Base-by-base conservation (phyloP, 1,139 yeast genomes). In the Yamadazyma diospyri region DNA sequence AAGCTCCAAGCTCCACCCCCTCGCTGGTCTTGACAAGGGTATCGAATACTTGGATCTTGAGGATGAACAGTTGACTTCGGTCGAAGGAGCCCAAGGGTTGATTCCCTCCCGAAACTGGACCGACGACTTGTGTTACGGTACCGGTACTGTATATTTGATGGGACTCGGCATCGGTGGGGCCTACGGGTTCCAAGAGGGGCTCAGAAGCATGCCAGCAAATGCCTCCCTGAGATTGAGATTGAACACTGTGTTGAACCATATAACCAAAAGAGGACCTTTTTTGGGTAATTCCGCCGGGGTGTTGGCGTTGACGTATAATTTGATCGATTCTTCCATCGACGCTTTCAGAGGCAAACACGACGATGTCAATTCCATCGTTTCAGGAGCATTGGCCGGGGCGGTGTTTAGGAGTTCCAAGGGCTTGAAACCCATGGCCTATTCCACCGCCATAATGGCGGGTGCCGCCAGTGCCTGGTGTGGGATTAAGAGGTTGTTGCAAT, bases 71-170 rank as follows among this genome's bases (percentile, higher is more conserved):
- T 66, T 88, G 44, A 76, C 78, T 33, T 64, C 76, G 14, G 64
- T 85, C 50, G 94, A 88, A 51, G 96, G 96, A 26, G 78, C 95
- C 1, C 86, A 85, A 55, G 95, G 96, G 39, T 61, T 92, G 39
- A 76, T 92, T 47, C 97, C 98, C 23, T 84, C 94, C 23, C 82
- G 97, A 64, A 95, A 94, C 51, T 92, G 97, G 95, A 76, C 89
- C 11, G 98, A 92, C 58, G 97, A 92, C 61, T 72, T 92, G 45
- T 88, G 97, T 73, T 92, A 94, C 62, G 98, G 98, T 48, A 85
- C 98, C 9, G 98, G 98, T 59, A 81, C 96, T 9, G 89, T 88
- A 31, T 92, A 92, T 58, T 71, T 92, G 48, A 50, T 83, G 28
- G 95, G 92, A 34, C 55, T 69, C 39, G 89, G 92, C 28, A 42